These are phyloP conservation scores for Penicillium arizonense DNA, from an alignment of 495 filamentous ascomycete species.

Conservation along the genomic window DNA sequence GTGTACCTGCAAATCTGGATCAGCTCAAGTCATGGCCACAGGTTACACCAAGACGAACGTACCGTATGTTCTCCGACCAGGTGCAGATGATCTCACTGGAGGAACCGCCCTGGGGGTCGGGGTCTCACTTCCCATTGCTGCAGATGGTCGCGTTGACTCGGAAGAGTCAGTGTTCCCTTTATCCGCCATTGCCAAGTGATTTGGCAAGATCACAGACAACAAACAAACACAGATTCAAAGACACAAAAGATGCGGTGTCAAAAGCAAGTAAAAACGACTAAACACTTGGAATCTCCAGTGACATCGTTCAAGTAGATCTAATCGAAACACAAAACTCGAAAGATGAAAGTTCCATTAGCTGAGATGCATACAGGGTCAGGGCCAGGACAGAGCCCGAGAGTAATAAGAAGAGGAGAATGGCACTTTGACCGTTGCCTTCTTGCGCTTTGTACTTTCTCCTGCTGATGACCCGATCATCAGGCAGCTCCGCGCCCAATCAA, in stretches of 20 bases:
- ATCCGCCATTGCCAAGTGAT: conserved; percentile 19
- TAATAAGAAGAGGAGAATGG: not conserved
- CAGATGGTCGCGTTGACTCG: conserved; percentile 12
- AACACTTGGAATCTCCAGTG: not conserved
- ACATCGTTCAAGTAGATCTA: conserved; percentile 6
- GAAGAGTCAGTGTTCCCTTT: conserved; percentile 13
- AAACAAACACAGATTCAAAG: not conserved
- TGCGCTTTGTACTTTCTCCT: too few species aligned
- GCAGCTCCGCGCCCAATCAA: conserved; percentile 6
- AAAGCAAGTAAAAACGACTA: not conserved
- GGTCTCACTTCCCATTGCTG: not conserved
- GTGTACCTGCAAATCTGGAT: conserved; percentile 30
- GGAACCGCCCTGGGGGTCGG: conserved; percentile 3
- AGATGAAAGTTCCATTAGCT: conserved; percentile 1
- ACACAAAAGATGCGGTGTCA: not conserved
- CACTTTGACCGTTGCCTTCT: conserved; percentile 9
- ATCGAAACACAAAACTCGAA: not conserved
- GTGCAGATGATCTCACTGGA: conserved; percentile 20
- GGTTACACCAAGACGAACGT: conserved; percentile 18
- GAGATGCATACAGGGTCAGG: conserved; percentile 3
- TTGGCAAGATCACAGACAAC: conserved; percentile 4
- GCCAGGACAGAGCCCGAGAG: conserved; percentile 1
- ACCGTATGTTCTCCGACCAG: conserved; percentile 39
- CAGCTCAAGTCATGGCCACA: conserved; percentile 7
- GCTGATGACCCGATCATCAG: conserved; percentile 12